Evolutionary conservation across 495 filamentous ascomycete genomes (phyloP).

Genomic region (Xylaria telfairii): DNA sequence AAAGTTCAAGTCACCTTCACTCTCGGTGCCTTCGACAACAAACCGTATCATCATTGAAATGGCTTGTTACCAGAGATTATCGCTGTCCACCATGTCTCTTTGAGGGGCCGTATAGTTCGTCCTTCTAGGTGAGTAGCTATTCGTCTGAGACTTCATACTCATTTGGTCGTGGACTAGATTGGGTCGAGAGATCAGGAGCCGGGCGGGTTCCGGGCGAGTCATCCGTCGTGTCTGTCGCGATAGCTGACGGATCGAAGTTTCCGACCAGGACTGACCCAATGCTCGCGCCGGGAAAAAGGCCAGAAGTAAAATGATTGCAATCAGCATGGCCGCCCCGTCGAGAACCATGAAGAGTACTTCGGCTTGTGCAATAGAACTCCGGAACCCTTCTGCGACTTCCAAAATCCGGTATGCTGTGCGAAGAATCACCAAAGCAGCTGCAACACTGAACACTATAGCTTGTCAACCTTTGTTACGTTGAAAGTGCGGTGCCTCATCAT

Average conservation of each 20-base stretch:
- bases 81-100: slow-evolving; percentile 33
- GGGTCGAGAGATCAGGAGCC: slow-evolving; percentile 9
- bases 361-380: slow-evolving; percentile 32
- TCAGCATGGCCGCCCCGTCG: slow-evolving; percentile 46
- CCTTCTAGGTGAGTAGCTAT: slow-evolving; percentile 23
- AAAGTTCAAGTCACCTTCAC: not conserved
- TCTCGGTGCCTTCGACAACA: not conserved
- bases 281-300: slow-evolving; percentile 34
- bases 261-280: slow-evolving; percentile 18
- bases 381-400: slow-evolving; percentile 29
- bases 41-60: not conserved
- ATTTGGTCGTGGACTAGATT: slow-evolving; percentile 21
- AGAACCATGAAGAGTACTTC: slow-evolving; percentile 41
- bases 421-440: slow-evolving; percentile 39
- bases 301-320: slow-evolving; percentile 41
- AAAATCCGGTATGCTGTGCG: slow-evolving; percentile 44
- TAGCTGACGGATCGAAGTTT: slow-evolving; percentile 10
- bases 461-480: not conserved
- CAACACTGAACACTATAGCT: slow-evolving; percentile 37
- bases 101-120: slow-evolving; percentile 15
- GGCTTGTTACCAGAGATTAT: slow-evolving; percentile 34
- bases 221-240: slow-evolving; percentile 26
- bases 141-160: slow-evolving; percentile 14
- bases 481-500: slow-evolving; percentile 28
- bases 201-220: slow-evolving; percentile 25